Conservation (phyloP, 805 yeast species). For the Starmerella bacillaris region DNA sequence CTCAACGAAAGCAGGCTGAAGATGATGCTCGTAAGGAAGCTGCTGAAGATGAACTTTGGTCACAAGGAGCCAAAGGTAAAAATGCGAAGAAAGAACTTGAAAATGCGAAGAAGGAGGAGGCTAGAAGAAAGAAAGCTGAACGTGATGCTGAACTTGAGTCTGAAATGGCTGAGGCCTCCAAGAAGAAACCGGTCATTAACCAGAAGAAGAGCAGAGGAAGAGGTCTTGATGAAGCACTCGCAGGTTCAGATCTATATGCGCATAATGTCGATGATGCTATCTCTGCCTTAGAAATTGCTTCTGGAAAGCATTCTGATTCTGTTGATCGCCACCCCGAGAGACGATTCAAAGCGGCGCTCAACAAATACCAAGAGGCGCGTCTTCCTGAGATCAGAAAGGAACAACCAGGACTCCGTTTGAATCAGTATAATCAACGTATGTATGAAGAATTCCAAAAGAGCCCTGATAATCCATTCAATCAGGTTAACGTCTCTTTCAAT, state of each 20-base stretch:
- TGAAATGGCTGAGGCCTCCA: constrained; percentile 46
- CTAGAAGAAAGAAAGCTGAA: constrained; percentile 64
- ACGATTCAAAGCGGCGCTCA: constrained; percentile 63
- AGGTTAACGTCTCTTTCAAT: constrained; percentile 45
- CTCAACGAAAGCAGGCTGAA: constrained; percentile 37
- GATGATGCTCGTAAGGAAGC: constrained; percentile 31
- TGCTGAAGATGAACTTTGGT: constrained; percentile 50
- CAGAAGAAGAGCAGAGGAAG: constrained; percentile 51
- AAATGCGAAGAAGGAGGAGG: constrained; percentile 52
- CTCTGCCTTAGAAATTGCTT: constrained; percentile 56
- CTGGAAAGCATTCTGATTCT: constrained; percentile 27
- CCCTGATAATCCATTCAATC: constrained; percentile 72
- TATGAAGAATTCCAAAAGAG: constrained; percentile 69
- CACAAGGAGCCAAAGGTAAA: constrained; percentile 49
- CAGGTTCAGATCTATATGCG: constrained; percentile 36
- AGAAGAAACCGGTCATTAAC: constrained; percentile 31
- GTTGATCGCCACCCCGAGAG: constrained; percentile 80
- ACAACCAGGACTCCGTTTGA: constrained; percentile 61
- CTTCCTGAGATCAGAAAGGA: constrained; percentile 58
- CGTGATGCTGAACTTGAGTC: constrained; percentile 48
- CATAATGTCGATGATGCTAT: constrained; percentile 62
- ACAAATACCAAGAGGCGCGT: constrained; percentile 53
- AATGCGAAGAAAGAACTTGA: constrained; percentile 54
- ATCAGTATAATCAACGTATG: constrained; percentile 56
- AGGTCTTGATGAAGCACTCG: constrained; percentile 36